A percentile compares a stretch with the other conserved stretches of the same genome.
Evolutionary conservation across 2,329 filamentous ascomycete species (phyloP).

Genomic region (Diaporthe helianthi): DNA sequence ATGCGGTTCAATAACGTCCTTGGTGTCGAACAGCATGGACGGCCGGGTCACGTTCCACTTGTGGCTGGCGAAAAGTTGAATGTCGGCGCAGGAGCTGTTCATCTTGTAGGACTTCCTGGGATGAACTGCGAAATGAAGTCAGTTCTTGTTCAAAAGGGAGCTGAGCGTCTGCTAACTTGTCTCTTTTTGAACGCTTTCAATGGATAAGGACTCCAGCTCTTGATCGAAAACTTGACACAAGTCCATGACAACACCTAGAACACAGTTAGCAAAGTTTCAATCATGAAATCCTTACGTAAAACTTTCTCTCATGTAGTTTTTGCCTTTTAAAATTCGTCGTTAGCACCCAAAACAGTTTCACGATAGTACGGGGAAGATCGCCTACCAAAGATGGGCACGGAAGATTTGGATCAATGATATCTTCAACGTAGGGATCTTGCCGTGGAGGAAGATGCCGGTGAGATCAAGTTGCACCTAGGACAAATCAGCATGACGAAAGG

Average conservation of each 20-base stretch:
- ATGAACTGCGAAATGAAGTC: too few species aligned
- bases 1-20: constrained; percentile 90
- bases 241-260: constrained; percentile 83
- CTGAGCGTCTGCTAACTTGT: too few species aligned
- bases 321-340: too few species aligned
- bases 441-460: constrained; percentile 98
- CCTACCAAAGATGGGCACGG: constrained; percentile 98
- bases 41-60: constrained; percentile 98
- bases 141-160: too few species aligned
- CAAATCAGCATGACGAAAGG: background rate
- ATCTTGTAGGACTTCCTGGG: constrained; percentile 99
- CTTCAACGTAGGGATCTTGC: constrained; percentile 97
- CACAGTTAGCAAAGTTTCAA: background rate
- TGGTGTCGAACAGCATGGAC: constrained; percentile 92
- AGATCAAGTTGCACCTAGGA: constrained; percentile 85
- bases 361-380: too few species aligned
- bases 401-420: constrained; percentile 99
- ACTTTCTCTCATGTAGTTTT: constrained; percentile 90
- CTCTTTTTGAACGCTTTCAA: constrained; percentile 98
- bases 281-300: too few species aligned
- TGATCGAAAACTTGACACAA: constrained; percentile 98
- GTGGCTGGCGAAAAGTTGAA: constrained; percentile 94
- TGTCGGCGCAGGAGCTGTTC: constrained; percentile 99
- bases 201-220: constrained; percentile 95
- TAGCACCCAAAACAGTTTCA: too few species aligned